These are phyloP conservation scores for Rhizopogon rudus DNA, from an alignment of 768 basidiomycete species.

Conservation along the genomic window DNA sequence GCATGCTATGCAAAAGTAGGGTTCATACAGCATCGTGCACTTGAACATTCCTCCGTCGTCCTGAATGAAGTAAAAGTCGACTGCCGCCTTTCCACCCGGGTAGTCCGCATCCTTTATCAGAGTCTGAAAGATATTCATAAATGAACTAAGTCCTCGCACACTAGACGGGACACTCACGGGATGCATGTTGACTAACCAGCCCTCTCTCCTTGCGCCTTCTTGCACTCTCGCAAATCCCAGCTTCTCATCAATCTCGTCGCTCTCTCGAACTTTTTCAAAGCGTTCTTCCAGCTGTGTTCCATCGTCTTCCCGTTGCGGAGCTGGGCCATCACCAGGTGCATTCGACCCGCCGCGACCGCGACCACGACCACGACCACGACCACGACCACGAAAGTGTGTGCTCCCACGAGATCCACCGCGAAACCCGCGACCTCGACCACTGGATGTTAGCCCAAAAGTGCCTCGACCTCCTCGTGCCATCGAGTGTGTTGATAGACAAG, in stretches of 20 bases:
- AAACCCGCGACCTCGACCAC: slow-evolving; percentile 36
- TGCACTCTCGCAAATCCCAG: slow-evolving; percentile 81
- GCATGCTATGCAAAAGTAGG: slow-evolving; percentile 91
- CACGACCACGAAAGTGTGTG: slow-evolving; percentile 35
- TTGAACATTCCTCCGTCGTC: slow-evolving; percentile 98
- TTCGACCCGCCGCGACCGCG: slow-evolving; percentile 32
- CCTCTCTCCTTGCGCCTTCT: slow-evolving; percentile 73
- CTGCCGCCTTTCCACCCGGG: slow-evolving; percentile 81
- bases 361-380: slow-evolving; percentile 45
- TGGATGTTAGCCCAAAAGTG: slow-evolving; percentile 52
- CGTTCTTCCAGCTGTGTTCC: slow-evolving; percentile 82
- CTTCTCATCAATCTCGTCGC: slow-evolving; percentile 91
- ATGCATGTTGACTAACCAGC: slow-evolving; percentile 99
- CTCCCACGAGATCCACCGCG: slow-evolving; percentile 28
- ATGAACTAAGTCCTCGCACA: neutral
- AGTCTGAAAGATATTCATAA: slow-evolving; percentile 44
- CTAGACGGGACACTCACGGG: slow-evolving; percentile 54
- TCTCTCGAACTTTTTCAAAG: slow-evolving; percentile 72
- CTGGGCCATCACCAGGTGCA: slow-evolving; percentile 40
- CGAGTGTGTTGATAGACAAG: neutral
- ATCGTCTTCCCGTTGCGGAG: slow-evolving; percentile 78
- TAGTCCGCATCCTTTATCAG: slow-evolving; percentile 82
- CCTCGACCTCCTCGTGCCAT: slow-evolving; percentile 46
- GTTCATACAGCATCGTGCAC: slow-evolving; percentile 86
- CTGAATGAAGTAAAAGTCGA: slow-evolving; percentile 96